Percentiles rank a stretch among this genome's conserved stretches.
Conservation (phyloP, 345 rosid species). For the Litchi chinensis region DNA sequence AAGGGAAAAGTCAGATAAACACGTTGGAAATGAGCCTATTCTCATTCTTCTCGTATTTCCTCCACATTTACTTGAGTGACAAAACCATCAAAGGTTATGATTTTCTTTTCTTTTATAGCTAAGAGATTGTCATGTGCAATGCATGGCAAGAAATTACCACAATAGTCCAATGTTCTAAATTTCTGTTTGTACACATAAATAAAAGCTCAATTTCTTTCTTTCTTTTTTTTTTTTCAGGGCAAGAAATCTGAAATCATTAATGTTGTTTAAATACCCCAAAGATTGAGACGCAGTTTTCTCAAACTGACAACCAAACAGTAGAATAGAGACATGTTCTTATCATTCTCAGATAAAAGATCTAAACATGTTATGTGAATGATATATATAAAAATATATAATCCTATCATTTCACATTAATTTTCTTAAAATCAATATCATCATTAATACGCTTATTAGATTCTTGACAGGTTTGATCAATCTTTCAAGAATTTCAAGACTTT, state of each 20-base stretch:
- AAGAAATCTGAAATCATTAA: too few species aligned
- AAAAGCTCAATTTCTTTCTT: background rate
- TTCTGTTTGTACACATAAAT: background rate
- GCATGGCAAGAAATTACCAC: background rate
- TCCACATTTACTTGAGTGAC: background rate
- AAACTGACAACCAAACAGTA: background rate
- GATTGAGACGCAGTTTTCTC: background rate
- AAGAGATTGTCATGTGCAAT: background rate
- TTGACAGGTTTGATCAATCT: background rate
- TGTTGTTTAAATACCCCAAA: background rate
- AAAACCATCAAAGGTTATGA: background rate
- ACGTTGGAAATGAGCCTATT: background rate
- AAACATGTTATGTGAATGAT: background rate
- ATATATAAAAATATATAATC: background rate
- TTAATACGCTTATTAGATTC: background rate
- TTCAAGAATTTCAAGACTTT: background rate
- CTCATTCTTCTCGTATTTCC: background rate
- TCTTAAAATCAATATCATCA: background rate
- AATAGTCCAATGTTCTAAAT: background rate
- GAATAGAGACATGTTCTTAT: background rate
- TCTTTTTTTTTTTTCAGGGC: too few species aligned
- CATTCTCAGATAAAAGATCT: background rate
- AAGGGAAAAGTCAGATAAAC: conserved; percentile 9
- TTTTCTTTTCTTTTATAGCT: background rate
- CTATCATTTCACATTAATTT: background rate